phyloP scores from a whole-genome alignment of 2,329 filamentous ascomycete genomes.

The Pestalotiopsis sp. region DNA sequence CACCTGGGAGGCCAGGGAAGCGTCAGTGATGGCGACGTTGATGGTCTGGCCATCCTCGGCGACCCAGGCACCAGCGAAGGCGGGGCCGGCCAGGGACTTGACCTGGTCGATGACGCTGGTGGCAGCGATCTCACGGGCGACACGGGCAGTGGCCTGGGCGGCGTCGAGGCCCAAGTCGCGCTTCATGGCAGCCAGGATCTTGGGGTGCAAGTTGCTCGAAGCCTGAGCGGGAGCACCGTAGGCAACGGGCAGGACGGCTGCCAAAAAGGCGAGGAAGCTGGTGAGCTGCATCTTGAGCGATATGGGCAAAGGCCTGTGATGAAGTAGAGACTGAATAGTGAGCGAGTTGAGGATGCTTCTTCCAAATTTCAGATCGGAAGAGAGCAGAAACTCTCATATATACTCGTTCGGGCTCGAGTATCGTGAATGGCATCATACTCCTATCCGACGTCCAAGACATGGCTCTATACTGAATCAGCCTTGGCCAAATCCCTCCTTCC shows the following conservation, averaged over 20 bases:
- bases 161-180: constrained; percentile 43
- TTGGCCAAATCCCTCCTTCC: constrained; percentile 25
- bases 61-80: constrained; percentile 43
- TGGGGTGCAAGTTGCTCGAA: constrained; percentile 39
- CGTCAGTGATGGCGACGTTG: constrained; percentile 41
- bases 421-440: constrained; percentile 21
- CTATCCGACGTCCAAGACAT: constrained; percentile 20
- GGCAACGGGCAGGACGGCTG: constrained; percentile 40
- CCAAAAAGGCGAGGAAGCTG: constrained; percentile 40
- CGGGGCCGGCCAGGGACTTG: constrained; percentile 31
- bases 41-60: constrained; percentile 35
- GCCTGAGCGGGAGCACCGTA: constrained; percentile 41
- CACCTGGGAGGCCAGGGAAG: constrained; percentile 37
- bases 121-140: constrained; percentile 39
- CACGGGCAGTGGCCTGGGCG: constrained; percentile 39
- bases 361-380: constrained; percentile 22
- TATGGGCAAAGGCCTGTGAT: constrained; percentile 26
- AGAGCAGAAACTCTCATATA: constrained; percentile 25
- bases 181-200: constrained; percentile 46
- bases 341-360: constrained; percentile 26
- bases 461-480: constrained; percentile 19
- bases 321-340: constrained; percentile 27
- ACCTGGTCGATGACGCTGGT: constrained; percentile 40
- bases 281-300: constrained; percentile 39
- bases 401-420: constrained; percentile 23